phyloP scores from a whole-genome alignment of 805 yeast genomes.

The Ogataea methylovora region DNA sequence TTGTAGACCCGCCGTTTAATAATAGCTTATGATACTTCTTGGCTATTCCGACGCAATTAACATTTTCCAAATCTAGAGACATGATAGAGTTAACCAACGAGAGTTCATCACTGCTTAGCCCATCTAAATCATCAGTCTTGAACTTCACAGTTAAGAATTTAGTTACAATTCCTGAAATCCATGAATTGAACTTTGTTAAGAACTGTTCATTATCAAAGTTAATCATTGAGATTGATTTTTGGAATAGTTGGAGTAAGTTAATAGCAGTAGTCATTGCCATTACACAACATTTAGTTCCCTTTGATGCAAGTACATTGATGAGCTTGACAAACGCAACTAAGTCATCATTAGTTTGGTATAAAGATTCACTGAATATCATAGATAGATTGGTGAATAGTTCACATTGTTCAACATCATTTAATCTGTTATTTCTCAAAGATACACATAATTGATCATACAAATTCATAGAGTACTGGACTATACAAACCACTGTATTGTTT shows the following conservation, averaged over 20 bases:
- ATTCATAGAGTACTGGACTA: slow-evolving; percentile 36
- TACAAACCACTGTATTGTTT: slow-evolving; percentile 38
- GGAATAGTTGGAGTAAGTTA: slow-evolving; percentile 25
- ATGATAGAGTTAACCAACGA: slow-evolving; percentile 34
- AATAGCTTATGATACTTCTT: slow-evolving; percentile 38
- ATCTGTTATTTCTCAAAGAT: slow-evolving; percentile 12
- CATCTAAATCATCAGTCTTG: too few relatives aligned
- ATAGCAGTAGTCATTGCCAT: slow-evolving; percentile 30
- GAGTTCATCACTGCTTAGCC: too few relatives aligned
- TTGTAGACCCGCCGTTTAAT: slow-evolving; percentile 43
- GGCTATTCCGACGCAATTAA: slow-evolving; percentile 25
- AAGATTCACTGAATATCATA: slow-evolving; percentile 25
- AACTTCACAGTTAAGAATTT: slow-evolving; percentile 3
- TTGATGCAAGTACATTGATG: slow-evolving; percentile 19
- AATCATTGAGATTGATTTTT: slow-evolving; percentile 20
- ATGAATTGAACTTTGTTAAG: neutral
- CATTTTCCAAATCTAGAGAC: slow-evolving; percentile 26
- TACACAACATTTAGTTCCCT: slow-evolving; percentile 19
- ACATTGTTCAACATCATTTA: slow-evolving; percentile 26
- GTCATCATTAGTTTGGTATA: slow-evolving; percentile 21
- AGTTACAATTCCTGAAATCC: slow-evolving; percentile 1
- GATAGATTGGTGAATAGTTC: slow-evolving; percentile 34
- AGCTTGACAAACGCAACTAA: slow-evolving; percentile 26
- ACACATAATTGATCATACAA: slow-evolving; percentile 18
- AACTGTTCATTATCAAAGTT: slow-evolving; percentile 9